These are phyloP conservation scores for Malus asiatica DNA, from an alignment of 306 rosid genomes.

Conservation along the genomic window DNA sequence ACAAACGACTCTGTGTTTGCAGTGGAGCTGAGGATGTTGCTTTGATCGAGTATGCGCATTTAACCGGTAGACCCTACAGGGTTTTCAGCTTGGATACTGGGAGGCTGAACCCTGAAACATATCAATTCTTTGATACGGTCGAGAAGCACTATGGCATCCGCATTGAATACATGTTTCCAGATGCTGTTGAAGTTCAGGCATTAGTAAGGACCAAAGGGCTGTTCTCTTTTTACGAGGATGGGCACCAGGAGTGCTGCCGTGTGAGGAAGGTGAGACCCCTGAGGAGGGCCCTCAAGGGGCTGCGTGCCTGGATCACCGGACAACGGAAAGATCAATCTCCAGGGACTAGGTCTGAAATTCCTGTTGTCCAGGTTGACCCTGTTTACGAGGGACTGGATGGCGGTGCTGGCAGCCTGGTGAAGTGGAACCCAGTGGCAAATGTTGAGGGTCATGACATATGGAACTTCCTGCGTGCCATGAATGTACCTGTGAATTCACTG, in stretches of 20 bases:
- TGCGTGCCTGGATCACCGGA: slow-evolving; percentile 90
- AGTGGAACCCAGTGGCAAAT: slow-evolving; percentile 96
- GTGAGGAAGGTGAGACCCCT: slow-evolving; percentile 88
- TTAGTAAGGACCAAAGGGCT: slow-evolving; percentile 82
- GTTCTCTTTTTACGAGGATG: slow-evolving; percentile 95
- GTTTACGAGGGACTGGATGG: slow-evolving; percentile 83
- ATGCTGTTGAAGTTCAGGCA: slow-evolving; percentile 91
- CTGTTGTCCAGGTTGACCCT: slow-evolving; percentile 83
- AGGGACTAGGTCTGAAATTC: slow-evolving; percentile 77
- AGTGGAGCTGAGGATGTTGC: slow-evolving; percentile 99
- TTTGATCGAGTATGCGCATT: slow-evolving; percentile 82
- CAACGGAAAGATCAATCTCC: slow-evolving; percentile 95
- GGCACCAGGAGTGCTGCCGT: slow-evolving; percentile 98
- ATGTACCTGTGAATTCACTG: slow-evolving; percentile 82
- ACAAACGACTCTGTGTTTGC: slow-evolving; percentile 24
- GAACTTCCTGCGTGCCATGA: slow-evolving; percentile 73
- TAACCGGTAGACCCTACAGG: slow-evolving; percentile 84
- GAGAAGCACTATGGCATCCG: slow-evolving; percentile 84
- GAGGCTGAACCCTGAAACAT: slow-evolving; percentile 89
- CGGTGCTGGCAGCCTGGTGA: slow-evolving; percentile 76
- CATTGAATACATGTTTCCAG: slow-evolving; percentile 93
- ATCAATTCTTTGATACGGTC: slow-evolving; percentile 58
- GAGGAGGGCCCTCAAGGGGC: slow-evolving; percentile 87
- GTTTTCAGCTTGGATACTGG: slow-evolving; percentile 94
- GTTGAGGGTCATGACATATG: slow-evolving; percentile 59